A percentile compares a stretch with the other conserved stretches of the same genome.
Evolutionary conservation across 2,329 filamentous ascomycete species (phyloP).

Genomic region (Ilyonectria destructans): DNA sequence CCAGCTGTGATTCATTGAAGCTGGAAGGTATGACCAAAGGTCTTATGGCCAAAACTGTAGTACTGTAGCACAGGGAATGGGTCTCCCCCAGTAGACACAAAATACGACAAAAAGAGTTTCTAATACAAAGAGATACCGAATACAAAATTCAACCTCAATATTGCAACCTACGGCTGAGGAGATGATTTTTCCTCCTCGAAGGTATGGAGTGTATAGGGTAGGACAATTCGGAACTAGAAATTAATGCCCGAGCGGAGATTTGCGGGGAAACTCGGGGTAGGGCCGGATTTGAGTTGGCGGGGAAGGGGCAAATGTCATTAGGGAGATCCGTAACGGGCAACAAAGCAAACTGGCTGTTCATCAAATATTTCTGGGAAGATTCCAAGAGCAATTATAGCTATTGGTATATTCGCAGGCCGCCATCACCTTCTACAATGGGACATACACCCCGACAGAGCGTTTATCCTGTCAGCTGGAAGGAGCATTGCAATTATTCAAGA

Average conservation of each 20-base stretch:
- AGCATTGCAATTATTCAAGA: slow-evolving; percentile 17
- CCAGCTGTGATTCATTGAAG: background rate
- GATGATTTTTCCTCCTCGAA: background rate
- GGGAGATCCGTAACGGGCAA: background rate
- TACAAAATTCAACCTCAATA: too few species aligned
- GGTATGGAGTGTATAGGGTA: background rate
- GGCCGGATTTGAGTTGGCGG: slow-evolving; percentile 1
- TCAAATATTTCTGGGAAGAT: background rate
- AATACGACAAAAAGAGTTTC: too few species aligned
- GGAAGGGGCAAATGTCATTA: background rate
- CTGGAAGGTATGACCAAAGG: slow-evolving; percentile 4
- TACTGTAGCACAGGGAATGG: background rate
- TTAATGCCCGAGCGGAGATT: slow-evolving; percentile 11
- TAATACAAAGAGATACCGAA: too few species aligned
- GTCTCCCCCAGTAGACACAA: background rate
- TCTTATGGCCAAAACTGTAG: background rate
- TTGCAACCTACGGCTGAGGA: background rate
- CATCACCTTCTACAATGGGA: background rate
- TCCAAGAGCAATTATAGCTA: background rate
- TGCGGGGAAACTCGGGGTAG: slow-evolving; percentile 30
- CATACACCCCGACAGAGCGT: background rate
- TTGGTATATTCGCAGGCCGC: background rate
- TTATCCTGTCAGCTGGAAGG: slow-evolving; percentile 6
- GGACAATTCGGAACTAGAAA: background rate
- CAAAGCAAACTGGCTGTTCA: background rate